Conservation (phyloP, 176 grass and related monocot genomes). For the Zizania latifolia region DNA sequence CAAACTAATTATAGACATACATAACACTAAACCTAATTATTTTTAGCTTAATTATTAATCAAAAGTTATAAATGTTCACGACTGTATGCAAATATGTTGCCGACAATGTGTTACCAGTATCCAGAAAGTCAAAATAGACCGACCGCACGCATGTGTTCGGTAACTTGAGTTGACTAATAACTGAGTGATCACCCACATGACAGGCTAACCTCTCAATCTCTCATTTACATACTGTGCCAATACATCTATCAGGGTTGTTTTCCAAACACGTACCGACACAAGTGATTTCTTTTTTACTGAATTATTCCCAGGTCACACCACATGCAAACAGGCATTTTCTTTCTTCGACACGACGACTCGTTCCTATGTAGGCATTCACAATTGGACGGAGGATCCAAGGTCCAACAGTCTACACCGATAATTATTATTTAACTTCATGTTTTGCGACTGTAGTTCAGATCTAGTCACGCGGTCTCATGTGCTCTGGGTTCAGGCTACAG, state of each 20-base stretch:
- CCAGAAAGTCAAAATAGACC: neutral
- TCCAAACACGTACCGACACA: neutral
- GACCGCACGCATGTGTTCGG: neutral
- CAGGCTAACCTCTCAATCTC: neutral
- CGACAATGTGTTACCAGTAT: slow-evolving; percentile 18
- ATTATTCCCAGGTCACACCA: neutral
- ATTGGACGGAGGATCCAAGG: neutral
- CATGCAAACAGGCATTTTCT: neutral
- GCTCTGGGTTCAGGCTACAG: slow-evolving; percentile 13
- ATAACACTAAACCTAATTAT: too few species aligned
- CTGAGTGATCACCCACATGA: neutral
- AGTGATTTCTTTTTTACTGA: too few species aligned
- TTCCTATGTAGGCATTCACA: slow-evolving; percentile 1
- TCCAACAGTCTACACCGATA: neutral
- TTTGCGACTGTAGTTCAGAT: neutral
- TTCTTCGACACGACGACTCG: neutral
- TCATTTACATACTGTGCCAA: neutral
- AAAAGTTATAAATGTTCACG: too few species aligned
- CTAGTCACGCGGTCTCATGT: neutral
- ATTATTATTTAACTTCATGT: neutral
- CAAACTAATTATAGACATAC: too few species aligned
- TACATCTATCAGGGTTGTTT: neutral
- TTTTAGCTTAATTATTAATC: too few species aligned
- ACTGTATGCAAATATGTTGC: too few species aligned
- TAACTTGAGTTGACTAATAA: neutral